Base-by-base conservation (phyloP, 306 rosid genomes). In the Medicago arabica region DNA sequence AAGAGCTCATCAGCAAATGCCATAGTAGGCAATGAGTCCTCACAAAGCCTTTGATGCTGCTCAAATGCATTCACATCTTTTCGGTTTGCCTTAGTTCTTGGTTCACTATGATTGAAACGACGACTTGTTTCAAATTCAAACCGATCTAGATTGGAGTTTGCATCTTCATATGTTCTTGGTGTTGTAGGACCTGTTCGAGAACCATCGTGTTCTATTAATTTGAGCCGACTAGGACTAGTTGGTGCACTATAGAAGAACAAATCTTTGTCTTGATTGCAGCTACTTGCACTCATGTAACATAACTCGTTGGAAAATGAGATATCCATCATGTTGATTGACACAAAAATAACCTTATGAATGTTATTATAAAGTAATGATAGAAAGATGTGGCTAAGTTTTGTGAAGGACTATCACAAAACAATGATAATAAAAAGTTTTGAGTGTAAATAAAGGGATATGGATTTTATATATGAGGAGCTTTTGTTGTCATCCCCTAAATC, bases 1-100 rank as follows among this genome's bases (percentile, higher is more conserved):
- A 93, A 91, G 34, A 91, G 54, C 84, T 93, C 97, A 78, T 93
- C 96, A 19, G 97, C 96, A 83, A 88, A 91, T 60, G 96, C 88
- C 90, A 91, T 89, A 18, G 80, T 23, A 15, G 87, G 93, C 70
- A 81, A 46, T 3, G 86, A 79, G 53, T 63, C 82, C 25, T 55
- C 82, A 13, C 70, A 69, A 62, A 15, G 21, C 63, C 19, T 63
- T 39, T 78, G 38, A 47, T 78, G 51, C 16, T 54, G 70, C 44
- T 55, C 73, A 18, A 50, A 9, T 17, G 49, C 28, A 21, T 19
- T 67, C 2, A 69, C 76, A 21, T 16, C 58, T 58, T 71, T 76
- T 66, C 62, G 84, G 69, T 44, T 46, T 43, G 16, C 38, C 39
- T 79, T 67, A 39, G 49, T 2, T 15, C 31, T 83, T 51, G 57